Evolutionary conservation across 768 basidiomycete species (phyloP).

Genomic region (Podaxis sp.): DNA sequence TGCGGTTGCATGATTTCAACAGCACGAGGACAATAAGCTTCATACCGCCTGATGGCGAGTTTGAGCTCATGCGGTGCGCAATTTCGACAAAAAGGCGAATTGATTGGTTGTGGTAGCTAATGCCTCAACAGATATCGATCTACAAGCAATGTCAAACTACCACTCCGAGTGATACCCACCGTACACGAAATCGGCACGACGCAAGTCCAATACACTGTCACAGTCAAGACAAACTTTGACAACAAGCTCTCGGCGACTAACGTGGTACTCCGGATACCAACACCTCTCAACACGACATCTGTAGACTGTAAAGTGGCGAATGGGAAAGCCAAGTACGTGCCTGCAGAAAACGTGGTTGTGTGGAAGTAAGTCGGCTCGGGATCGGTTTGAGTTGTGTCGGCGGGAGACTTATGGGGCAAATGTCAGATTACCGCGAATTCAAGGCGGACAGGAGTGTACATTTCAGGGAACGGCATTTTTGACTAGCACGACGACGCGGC

Average conservation of each 20-base stretch:
- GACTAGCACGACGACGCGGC: constrained; percentile 86
- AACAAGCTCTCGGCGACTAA: constrained; percentile 92
- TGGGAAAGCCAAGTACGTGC: constrained; percentile 97
- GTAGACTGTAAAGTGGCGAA: constrained; percentile 89
- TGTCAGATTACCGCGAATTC: constrained; percentile 84
- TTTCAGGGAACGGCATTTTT: constrained; percentile 80
- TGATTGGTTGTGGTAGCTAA: too few species aligned
- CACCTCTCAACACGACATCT: constrained; percentile 90
- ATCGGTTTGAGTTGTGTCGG: not conserved
- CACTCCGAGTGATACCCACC: constrained; percentile 84
- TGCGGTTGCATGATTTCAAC: constrained; percentile 93
- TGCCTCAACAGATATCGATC: constrained; percentile 75
- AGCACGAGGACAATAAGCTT: constrained; percentile 93
- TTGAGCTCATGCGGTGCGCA: constrained; percentile 92
- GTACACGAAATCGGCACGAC: constrained; percentile 92
- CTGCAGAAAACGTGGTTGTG: constrained; percentile 91
- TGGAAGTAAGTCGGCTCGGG: constrained; percentile 80
- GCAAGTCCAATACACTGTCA: constrained; percentile 87
- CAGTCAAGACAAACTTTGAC: constrained; percentile 86
- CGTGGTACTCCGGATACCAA: constrained; percentile 91
- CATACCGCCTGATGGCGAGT: constrained; percentile 97
- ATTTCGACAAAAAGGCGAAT: not conserved
- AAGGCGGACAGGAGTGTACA: constrained; percentile 90
- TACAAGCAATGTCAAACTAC: constrained; percentile 94
- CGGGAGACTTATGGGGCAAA: not conserved